Conservation (phyloP, 805 yeast genomes). For the Schizosaccharomyces japonicus region DNA sequence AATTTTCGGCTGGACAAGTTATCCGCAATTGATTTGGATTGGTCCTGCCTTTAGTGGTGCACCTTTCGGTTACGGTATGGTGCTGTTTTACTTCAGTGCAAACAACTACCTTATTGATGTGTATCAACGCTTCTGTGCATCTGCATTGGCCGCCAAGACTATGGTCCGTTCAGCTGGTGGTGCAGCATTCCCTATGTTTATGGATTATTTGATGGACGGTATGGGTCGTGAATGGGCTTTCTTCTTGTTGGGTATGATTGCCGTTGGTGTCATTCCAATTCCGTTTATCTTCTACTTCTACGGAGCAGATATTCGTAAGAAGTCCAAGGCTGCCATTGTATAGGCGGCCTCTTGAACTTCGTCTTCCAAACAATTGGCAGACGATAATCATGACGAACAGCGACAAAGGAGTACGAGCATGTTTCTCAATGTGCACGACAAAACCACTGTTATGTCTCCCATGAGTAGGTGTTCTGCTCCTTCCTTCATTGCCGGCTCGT, state of each 20-base stretch:
- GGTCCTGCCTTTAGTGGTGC: slow-evolving; percentile 35
- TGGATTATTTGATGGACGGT: slow-evolving; percentile 28
- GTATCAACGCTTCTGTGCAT: slow-evolving; percentile 36
- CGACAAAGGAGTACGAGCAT: no score
- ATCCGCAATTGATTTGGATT: slow-evolving; percentile 22
- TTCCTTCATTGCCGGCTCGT: no score
- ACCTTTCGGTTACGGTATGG: slow-evolving; percentile 31
- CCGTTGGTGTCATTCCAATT: slow-evolving; percentile 26
- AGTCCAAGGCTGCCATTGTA: background rate
- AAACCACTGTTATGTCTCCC: no score
- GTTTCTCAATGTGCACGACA: no score
- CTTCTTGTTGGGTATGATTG: slow-evolving; percentile 30
- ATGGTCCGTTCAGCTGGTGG: slow-evolving; percentile 38
- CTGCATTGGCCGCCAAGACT: slow-evolving; percentile 40
- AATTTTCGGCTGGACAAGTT: slow-evolving; percentile 38
- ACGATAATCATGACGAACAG: no score
- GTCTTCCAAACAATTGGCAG: no score
- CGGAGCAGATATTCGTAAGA: background rate
- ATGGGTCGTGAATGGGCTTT: slow-evolving; percentile 31
- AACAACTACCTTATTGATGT: slow-evolving; percentile 57
- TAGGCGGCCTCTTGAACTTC: no score
- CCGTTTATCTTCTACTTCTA: slow-evolving; percentile 17
- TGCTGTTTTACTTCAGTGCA: slow-evolving; percentile 42
- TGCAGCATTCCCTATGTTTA: slow-evolving; percentile 34
- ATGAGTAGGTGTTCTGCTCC: no score